Conservation (phyloP, 1,139 yeast species). For the Kazachstania sp. region DNA sequence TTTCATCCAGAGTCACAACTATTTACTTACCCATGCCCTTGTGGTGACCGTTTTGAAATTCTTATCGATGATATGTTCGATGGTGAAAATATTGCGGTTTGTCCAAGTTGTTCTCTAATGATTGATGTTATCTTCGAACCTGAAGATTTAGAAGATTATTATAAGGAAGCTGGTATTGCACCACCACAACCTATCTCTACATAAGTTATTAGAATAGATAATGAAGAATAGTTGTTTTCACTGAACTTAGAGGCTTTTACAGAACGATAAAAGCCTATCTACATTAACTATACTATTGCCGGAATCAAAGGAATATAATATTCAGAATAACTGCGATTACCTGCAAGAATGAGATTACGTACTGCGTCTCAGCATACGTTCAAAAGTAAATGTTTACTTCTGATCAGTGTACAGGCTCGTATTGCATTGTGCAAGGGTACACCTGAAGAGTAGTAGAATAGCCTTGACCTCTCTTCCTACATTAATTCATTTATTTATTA, state of each 20-base stretch:
- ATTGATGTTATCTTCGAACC: slow-evolving; percentile 81
- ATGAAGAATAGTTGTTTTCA: background rate
- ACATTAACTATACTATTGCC: too few relatives aligned
- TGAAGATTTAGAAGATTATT: slow-evolving; percentile 41
- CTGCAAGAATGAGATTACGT: too few relatives aligned
- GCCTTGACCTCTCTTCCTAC: background rate
- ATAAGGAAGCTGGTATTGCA: slow-evolving; percentile 30
- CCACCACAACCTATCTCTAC: slow-evolving; percentile 25
- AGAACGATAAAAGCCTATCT: background rate
- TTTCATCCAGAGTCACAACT: slow-evolving; percentile 73
- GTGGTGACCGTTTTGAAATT: slow-evolving; percentile 92
- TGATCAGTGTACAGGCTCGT: too few relatives aligned
- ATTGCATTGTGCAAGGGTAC: too few relatives aligned
- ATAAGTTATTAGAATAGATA: background rate
- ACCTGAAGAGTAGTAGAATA: too few relatives aligned
- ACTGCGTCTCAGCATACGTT: too few relatives aligned
- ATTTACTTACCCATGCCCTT: slow-evolving; percentile 95
- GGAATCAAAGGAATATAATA: too few relatives aligned
- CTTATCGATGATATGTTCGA: slow-evolving; percentile 76
- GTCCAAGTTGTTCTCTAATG: slow-evolving; percentile 94
- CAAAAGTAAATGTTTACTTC: too few relatives aligned
- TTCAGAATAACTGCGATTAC: too few relatives aligned
- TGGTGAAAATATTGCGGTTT: slow-evolving; percentile 90
- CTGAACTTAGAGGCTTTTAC: background rate
- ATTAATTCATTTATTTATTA: background rate